Evolutionary conservation across 192 early-diverging fungal species (phyloP).

Genomic region (Backusella parvicylindrica): DNA sequence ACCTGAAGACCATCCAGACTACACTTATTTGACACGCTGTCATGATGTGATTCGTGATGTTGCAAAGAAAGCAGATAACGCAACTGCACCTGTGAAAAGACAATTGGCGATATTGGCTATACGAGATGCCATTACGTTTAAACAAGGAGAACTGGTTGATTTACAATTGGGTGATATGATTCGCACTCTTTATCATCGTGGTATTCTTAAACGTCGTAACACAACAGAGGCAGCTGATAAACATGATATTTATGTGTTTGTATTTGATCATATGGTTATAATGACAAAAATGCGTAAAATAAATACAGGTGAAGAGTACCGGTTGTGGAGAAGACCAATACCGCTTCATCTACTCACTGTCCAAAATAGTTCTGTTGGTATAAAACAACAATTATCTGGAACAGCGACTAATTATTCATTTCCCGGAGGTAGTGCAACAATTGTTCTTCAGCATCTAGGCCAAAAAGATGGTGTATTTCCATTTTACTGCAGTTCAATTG

Average conservation of each 20-base stretch:
- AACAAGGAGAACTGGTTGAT: conserved; percentile 50
- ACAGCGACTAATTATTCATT: neutral
- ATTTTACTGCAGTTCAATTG: conserved; percentile 64
- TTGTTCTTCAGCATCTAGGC: conserved; percentile 23
- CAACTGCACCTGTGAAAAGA: conserved; percentile 6
- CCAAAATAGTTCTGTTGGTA: neutral
- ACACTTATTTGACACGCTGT: conserved; percentile 49
- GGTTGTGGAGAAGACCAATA: conserved; percentile 67
- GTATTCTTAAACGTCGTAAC: conserved; percentile 59
- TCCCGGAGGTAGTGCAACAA: neutral
- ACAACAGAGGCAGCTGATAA: conserved; percentile 48
- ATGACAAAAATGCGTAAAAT: conserved; percentile 66
- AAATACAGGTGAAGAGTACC: conserved; percentile 55
- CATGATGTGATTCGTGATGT: conserved; percentile 4
- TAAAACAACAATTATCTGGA: neutral
- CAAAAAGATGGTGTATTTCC: conserved; percentile 51
- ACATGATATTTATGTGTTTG: conserved; percentile 69
- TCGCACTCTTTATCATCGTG: conserved; percentile 73
- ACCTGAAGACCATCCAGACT: conserved; percentile 76
- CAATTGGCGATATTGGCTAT: conserved; percentile 11
- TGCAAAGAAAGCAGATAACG: conserved; percentile 4
- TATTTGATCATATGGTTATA: conserved; percentile 87
- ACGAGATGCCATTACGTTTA: conserved; percentile 24
- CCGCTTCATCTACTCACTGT: conserved; percentile 66
- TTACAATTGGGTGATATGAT: conserved; percentile 69